Base-by-base conservation (phyloP, 345 rosid species). In the Odontarrhena argentea region DNA sequence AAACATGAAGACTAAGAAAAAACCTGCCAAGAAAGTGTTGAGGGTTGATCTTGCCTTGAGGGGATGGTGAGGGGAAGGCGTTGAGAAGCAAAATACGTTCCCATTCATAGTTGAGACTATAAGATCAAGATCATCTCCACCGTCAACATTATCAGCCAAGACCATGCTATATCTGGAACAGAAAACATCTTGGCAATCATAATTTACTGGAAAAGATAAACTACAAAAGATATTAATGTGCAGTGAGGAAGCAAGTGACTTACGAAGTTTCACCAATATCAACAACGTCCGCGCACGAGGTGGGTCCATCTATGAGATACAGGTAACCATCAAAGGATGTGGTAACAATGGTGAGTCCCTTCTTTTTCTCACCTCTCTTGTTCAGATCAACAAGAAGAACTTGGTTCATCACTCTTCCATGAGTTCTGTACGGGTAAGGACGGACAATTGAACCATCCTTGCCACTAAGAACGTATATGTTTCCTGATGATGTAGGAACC, bases 61-160 rank as follows among this genome's bases (percentile, higher is more conserved):
- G 60, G 98, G 97, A 83, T 95, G 97, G 68, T 95, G 94, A 22
- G 96, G 94, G 70, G 85, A 70, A 59, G 99, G 96, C 14, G 98
- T 87, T 3, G 99, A 95, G 83, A 95, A 95, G 87, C 98, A 95
- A 73, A 95, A 91, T 61, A 95, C 98, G 63, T 95, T 95, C 51
- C 99, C 97, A 22, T 91, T 95, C 99, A 89, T 95, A 50, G 99
- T 95, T 53, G 99, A 79, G 59, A 95, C 97, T 49, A 91, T 71
- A 67, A 95, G 98, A 83, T 95, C 98, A 60, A 95, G 97, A 81
- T 95, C 99, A 79, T 91, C 99, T 55, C 99, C 97, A 66, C 99
- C 99, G 48, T 94, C 99, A 47, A 94, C 93, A 78, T 95, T 95
- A 75, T 95, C 99, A 41, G 99, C 98, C 76, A 95, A 75, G 75